These are phyloP conservation scores for Dendrobium huoshanense DNA, from an alignment of 106 monocot genomes.

Conservation along the genomic window DNA sequence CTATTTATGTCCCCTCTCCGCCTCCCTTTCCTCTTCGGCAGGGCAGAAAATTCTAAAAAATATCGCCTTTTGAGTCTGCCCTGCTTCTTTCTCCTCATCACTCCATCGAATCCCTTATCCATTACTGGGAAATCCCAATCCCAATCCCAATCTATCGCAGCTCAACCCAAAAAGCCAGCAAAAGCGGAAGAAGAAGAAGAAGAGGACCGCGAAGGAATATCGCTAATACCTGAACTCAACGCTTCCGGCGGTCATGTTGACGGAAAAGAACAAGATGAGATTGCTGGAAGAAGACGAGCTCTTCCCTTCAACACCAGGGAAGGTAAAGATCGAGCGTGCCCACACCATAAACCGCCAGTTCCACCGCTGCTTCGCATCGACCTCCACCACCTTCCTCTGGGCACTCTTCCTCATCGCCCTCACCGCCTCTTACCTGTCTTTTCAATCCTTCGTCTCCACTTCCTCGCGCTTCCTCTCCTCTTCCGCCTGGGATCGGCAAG, in stretches of 20 bases:
- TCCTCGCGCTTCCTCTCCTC: slow-evolving; percentile 19
- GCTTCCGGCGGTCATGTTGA: neutral
- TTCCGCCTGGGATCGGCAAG: slow-evolving; percentile 26
- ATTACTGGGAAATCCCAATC: neutral
- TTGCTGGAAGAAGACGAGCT: slow-evolving; percentile 19
- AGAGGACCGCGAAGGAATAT: neutral
- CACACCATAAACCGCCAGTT: slow-evolving; percentile 35
- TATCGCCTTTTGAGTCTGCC: neutral
- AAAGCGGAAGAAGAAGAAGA: neutral
- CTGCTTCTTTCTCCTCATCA: neutral
- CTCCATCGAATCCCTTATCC: neutral
- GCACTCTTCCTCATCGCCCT: slow-evolving; percentile 28
- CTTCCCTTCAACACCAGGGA: slow-evolving; percentile 40
- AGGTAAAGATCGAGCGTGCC: slow-evolving; percentile 39
- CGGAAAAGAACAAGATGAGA: slow-evolving; percentile 21
- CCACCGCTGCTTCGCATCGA: slow-evolving; percentile 47
- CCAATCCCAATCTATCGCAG: neutral
- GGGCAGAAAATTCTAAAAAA: slow-evolving; percentile 10
- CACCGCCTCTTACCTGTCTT: slow-evolving; percentile 34
- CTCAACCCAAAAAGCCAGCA: neutral
- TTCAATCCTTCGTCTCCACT: slow-evolving; percentile 27
- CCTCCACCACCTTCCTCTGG: slow-evolving; percentile 40
- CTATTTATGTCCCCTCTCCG: slow-evolving; percentile 9
- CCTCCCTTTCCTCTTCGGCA: neutral
- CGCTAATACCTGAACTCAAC: neutral